Evolutionary conservation across 176 grass and related monocot species (phyloP).

Genomic region (Oryza punctata): DNA sequence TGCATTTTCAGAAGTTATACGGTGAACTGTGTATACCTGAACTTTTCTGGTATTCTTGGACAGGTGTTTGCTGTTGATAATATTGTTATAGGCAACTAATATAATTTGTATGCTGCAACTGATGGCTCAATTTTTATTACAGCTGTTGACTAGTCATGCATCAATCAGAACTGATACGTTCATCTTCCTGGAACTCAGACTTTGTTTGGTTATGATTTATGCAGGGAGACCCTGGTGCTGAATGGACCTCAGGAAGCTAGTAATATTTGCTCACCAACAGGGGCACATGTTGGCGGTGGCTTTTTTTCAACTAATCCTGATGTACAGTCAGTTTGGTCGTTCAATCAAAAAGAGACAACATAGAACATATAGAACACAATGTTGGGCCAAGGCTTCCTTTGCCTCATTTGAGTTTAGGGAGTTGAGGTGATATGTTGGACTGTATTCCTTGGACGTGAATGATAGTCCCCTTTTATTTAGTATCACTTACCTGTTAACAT

Average conservation of each 20-base stretch:
- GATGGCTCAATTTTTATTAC: background rate
- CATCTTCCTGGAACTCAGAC: background rate
- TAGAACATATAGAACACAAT: conserved; percentile 45
- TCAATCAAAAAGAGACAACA: conserved; percentile 62
- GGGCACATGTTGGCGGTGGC: conserved; percentile 41
- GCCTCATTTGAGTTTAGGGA: conserved; percentile 41
- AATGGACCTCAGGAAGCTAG: conserved; percentile 57
- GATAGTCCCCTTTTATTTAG: conserved; percentile 41
- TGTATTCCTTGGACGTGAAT: conserved; percentile 44
- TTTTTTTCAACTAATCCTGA: conserved; percentile 72
- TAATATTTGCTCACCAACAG: conserved; percentile 36
- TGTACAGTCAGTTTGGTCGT: conserved; percentile 78
- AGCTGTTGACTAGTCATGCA: background rate
- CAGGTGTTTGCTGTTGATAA: conserved; percentile 1
- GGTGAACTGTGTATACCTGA: background rate
- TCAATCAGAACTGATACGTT: background rate
- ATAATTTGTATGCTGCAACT: background rate
- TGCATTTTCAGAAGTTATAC: background rate
- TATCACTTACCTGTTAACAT: conserved; percentile 36
- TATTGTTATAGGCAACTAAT: conserved; percentile 23
- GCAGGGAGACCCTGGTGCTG: conserved; percentile 51
- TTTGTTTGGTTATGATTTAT: conserved; percentile 15
- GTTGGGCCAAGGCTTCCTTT: conserved; percentile 39
- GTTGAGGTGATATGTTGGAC: conserved; percentile 39
- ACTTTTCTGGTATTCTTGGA: background rate